These are phyloP conservation scores for Rhinocladiella mackenziei DNA, from an alignment of 2,329 filamentous ascomycete genomes.

Conservation along the genomic window DNA sequence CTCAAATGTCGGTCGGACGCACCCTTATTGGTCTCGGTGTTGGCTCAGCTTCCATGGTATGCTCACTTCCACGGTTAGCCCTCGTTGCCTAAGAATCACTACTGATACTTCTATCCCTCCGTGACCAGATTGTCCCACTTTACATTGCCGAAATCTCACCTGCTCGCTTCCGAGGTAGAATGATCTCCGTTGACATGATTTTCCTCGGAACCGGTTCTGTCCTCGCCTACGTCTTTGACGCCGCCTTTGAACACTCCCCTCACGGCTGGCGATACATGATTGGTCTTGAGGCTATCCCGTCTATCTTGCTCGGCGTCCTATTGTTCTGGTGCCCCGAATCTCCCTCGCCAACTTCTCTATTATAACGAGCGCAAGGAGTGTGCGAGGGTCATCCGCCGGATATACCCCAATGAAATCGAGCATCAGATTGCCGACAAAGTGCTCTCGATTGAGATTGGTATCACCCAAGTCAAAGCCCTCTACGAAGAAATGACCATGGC, in stretches of 20 bases:
- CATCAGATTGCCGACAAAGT: too few species aligned
- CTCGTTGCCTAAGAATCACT: too few species aligned
- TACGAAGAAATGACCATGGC: slow-evolving; percentile 20
- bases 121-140: slow-evolving; percentile 64
- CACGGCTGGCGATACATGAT: slow-evolving; percentile 61
- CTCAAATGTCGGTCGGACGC: slow-evolving; percentile 44
- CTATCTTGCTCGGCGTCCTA: slow-evolving; percentile 64
- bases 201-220: slow-evolving; percentile 87
- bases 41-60: slow-evolving; percentile 63
- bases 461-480: slow-evolving; percentile 16
- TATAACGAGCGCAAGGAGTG: too few species aligned
- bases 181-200: slow-evolving; percentile 59
- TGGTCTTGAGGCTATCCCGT: slow-evolving; percentile 74
- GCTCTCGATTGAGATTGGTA: too few species aligned
- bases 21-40: slow-evolving; percentile 46
- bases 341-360: too few species aligned
- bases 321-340: slow-evolving; percentile 56
- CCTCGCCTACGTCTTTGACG: slow-evolving; percentile 79
- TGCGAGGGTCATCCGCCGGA: slow-evolving; percentile 67
- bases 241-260: slow-evolving; percentile 58
- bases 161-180: slow-evolving; percentile 47
- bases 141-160: slow-evolving; percentile 53
- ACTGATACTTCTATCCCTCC: too few species aligned
- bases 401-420: too few species aligned
- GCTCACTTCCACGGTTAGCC: too few species aligned